A percentile compares a stretch with the other conserved stretches of the same genome.
phyloP scores from a whole-genome alignment of 2,329 filamentous ascomycete species.

The Gyromitra esculenta region DNA sequence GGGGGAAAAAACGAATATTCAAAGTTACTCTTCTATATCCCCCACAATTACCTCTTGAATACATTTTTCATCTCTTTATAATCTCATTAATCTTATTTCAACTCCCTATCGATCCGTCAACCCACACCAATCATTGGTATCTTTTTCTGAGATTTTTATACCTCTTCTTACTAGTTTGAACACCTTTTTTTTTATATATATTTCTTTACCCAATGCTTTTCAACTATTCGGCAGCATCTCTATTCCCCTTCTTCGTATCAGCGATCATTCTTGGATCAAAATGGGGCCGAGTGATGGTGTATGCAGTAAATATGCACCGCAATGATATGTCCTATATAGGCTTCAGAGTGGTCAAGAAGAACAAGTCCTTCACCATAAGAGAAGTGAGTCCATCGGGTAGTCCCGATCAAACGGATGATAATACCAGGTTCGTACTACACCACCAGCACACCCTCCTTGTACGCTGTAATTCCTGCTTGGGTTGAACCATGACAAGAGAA shows the following conservation, averaged over 20 bases:
- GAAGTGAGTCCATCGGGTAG: slow-evolving; percentile 23
- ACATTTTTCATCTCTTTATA: background rate
- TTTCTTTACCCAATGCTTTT: background rate
- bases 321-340: slow-evolving; percentile 4
- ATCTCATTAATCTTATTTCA: background rate
- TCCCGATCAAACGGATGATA: slow-evolving; percentile 26
- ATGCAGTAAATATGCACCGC: slow-evolving; percentile 18
- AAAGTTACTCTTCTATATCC: background rate
- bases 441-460: slow-evolving; percentile 5
- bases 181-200: background rate
- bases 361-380: background rate
- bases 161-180: background rate
- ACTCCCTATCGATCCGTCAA: background rate
- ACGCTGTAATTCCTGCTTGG: slow-evolving; percentile 17
- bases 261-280: background rate
- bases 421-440: slow-evolving; percentile 36
- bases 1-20: background rate
- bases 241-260: background rate
- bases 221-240: background rate
- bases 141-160: background rate
- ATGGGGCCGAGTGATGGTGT: slow-evolving; percentile 42
- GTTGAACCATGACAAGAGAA: slow-evolving; percentile 24
- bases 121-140: background rate
- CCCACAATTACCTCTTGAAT: background rate
- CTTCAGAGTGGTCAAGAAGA: slow-evolving; percentile 5